phyloP scores from a whole-genome alignment of 495 filamentous ascomycete genomes.

The Margaritispora aquatica region DNA sequence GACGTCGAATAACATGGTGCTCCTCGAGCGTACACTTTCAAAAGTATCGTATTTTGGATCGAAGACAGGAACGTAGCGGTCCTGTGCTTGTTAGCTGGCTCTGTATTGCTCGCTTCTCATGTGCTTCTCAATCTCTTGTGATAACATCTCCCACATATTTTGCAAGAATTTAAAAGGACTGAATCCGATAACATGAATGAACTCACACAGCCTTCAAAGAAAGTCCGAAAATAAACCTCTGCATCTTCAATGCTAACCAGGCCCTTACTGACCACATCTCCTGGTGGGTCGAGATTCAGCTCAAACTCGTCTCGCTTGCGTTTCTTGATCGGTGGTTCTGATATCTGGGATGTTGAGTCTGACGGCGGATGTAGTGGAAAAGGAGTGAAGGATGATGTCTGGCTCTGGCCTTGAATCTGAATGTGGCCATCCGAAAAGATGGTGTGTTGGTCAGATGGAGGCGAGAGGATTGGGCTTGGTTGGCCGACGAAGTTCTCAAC shows the following conservation, averaged over 20 bases:
- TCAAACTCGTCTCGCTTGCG: slow-evolving; percentile 16
- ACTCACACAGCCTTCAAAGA: slow-evolving; percentile 37
- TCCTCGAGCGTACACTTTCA: slow-evolving; percentile 32
- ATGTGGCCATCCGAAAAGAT: too few relatives aligned
- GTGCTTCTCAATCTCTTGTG: not conserved
- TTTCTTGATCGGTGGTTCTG: not conserved
- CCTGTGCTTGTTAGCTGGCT: slow-evolving; percentile 14
- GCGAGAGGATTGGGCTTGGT: too few relatives aligned
- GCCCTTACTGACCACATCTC: slow-evolving; percentile 12
- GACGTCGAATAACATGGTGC: slow-evolving; percentile 39
- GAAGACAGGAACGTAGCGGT: slow-evolving; percentile 42
- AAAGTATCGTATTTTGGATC: slow-evolving; percentile 38
- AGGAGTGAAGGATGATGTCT: not conserved
- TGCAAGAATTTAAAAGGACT: not conserved
- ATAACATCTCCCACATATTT: not conserved
- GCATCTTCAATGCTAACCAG: slow-evolving; percentile 14
- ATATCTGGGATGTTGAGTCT: not conserved
- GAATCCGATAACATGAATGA: slow-evolving; percentile 19
- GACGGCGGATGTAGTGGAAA: too few relatives aligned
- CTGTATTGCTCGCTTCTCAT: not conserved
- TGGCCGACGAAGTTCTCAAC: too few relatives aligned
- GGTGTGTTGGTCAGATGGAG: too few relatives aligned
- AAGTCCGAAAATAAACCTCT: slow-evolving; percentile 23
- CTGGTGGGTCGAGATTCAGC: not conserved
- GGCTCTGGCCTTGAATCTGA: not conserved